A percentile compares a stretch with the other conserved stretches of the same genome.
Evolutionary conservation across 2,329 filamentous ascomycete genomes (phyloP).

Genomic region (Microcera coccophila): DNA sequence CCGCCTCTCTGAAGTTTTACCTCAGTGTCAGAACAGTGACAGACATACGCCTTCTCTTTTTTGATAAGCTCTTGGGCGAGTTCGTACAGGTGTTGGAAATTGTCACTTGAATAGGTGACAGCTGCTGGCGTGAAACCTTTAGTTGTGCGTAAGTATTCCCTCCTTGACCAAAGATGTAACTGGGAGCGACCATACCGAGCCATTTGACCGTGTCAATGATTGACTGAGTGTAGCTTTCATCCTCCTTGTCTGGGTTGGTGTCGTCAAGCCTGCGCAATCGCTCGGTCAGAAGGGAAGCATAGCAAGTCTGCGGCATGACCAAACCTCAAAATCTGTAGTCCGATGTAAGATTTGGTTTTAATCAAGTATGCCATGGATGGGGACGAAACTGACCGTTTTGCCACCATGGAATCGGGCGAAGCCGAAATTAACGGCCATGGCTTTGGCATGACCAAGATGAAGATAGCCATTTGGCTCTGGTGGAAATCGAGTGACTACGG

Average conservation of each 20-base stretch:
- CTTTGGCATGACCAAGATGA: conserved; percentile 92
- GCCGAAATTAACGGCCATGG: conserved; percentile 93
- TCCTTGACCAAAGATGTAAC: too few species aligned
- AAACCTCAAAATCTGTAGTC: too few species aligned
- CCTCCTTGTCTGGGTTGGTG: conserved; percentile 90
- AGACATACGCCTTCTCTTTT: conserved; percentile 73
- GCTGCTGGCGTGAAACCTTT: conserved; percentile 66
- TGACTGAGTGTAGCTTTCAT: conserved; percentile 83
- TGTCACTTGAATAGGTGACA: conserved; percentile 85
- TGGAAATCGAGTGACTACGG: conserved; percentile 69
- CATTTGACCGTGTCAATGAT: conserved; percentile 85
- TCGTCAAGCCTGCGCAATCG: conserved; percentile 79
- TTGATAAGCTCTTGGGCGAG: conserved; percentile 80
- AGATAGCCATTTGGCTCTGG: conserved; percentile 91
- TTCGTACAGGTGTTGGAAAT: conserved; percentile 84
- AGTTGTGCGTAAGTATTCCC: too few species aligned
- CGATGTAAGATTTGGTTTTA: too few species aligned
- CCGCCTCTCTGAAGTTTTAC: conserved; percentile 86
- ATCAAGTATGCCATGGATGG: too few species aligned
- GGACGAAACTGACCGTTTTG: conserved; percentile 43
- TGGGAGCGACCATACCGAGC: conserved; percentile 50
- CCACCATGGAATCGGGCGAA: conserved; percentile 84
- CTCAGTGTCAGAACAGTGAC: conserved; percentile 77
- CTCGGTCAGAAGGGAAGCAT: too few species aligned
- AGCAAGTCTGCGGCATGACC: too few species aligned